Evolutionary conservation across 306 rosid species (phyloP).

Genomic region (Lablab purpureus): DNA sequence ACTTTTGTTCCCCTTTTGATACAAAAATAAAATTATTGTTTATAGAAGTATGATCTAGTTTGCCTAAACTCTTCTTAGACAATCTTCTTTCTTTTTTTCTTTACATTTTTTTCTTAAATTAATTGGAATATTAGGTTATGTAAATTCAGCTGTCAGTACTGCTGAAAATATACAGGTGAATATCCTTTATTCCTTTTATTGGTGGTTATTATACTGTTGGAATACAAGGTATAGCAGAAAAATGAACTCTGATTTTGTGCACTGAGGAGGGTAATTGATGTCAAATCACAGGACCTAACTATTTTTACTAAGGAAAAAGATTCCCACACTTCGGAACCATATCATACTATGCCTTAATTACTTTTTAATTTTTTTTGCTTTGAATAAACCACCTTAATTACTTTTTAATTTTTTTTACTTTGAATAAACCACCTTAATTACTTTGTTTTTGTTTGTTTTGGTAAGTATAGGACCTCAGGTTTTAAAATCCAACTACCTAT

Average conservation of each 20-base stretch:
- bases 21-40: slow-evolving; percentile 40
- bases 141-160: slow-evolving; percentile 37
- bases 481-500: no score
- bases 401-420: no score
- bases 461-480: no score
- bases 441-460: no score
- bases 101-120: slow-evolving; percentile 15
- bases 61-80: slow-evolving; percentile 34
- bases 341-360: no score
- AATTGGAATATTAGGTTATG: slow-evolving; percentile 40
- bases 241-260: background rate
- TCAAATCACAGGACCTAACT: background rate
- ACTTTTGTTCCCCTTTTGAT: slow-evolving; percentile 39
- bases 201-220: slow-evolving; percentile 9
- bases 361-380: no score
- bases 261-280: background rate
- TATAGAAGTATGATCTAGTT: slow-evolving; percentile 16
- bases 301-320: background rate
- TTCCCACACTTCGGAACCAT: no score
- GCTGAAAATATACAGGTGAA: slow-evolving; percentile 23
- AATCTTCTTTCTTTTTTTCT: slow-evolving; percentile 33
- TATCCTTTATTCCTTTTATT: slow-evolving; percentile 17
- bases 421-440: no score
- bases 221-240: background rate
- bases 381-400: no score